Conservation (phyloP, 345 rosid species). For the Cochlearia excelsa region DNA sequence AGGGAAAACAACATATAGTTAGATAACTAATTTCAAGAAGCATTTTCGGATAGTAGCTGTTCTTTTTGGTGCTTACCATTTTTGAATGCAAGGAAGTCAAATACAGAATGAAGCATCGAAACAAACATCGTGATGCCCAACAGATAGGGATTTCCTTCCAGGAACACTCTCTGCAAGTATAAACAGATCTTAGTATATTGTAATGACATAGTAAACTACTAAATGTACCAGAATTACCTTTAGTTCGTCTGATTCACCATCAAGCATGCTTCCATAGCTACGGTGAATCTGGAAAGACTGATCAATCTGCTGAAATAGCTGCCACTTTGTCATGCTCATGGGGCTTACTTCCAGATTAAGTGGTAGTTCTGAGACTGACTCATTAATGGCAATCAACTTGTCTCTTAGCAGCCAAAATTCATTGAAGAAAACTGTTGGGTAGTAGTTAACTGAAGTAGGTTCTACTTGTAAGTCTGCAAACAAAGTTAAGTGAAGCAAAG, state of each 20-base stretch:
- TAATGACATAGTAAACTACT: constrained; percentile 9
- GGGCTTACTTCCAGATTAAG: constrained; percentile 87
- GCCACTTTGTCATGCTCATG: constrained; percentile 98
- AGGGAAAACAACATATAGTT: constrained; percentile 15
- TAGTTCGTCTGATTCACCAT: constrained; percentile 93
- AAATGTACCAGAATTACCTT: constrained; percentile 50
- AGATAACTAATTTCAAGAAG: constrained; percentile 15
- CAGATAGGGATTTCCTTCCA: constrained; percentile 97
- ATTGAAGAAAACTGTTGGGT: constrained; percentile 75
- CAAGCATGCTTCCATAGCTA: constrained; percentile 96
- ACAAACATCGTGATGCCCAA: constrained; percentile 84
- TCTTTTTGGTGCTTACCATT: constrained; percentile 57
- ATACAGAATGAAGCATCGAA: constrained; percentile 83
- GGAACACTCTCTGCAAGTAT: constrained; percentile 76
- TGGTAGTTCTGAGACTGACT: constrained; percentile 66
- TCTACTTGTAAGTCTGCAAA: constrained; percentile 69
- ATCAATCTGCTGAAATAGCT: constrained; percentile 84
- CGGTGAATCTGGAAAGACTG: constrained; percentile 98
- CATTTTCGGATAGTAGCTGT: not conserved
- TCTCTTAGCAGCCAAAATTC: constrained; percentile 97
- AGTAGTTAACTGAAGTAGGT: constrained; percentile 66
- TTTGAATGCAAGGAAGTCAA: constrained; percentile 93
- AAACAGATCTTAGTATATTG: not conserved
- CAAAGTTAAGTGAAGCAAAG: constrained; percentile 50
- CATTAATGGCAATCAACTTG: constrained; percentile 70